A percentile compares a stretch with the other conserved stretches of the same genome.
Evolutionary conservation across 2,329 filamentous ascomycete genomes (phyloP).

Genomic region (Colletotrichum caudatum): DNA sequence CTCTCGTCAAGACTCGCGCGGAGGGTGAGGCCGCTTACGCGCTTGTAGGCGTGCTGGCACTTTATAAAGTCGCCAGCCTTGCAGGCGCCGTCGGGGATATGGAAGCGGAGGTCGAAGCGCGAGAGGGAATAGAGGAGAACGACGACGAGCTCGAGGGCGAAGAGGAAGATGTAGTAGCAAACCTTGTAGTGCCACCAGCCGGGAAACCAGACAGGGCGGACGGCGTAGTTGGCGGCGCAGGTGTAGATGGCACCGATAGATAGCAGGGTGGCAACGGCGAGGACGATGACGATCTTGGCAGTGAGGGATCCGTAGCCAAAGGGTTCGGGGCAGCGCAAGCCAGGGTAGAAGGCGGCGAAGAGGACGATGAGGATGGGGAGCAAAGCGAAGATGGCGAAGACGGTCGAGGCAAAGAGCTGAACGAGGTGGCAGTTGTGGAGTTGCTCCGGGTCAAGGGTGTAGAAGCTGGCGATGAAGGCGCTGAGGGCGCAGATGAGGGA

Average conservation of each 20-base stretch:
- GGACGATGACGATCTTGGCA: conserved; percentile 74
- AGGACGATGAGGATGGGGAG: conserved; percentile 70
- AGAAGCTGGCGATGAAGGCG: conserved; percentile 73
- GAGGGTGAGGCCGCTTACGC: conserved; percentile 33
- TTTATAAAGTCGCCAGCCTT: conserved; percentile 64
- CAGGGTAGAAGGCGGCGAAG: conserved; percentile 52
- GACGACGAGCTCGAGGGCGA: conserved; percentile 77
- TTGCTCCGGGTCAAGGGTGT: conserved; percentile 67
- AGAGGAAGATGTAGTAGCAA: conserved; percentile 86
- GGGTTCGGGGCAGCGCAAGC: conserved; percentile 59
- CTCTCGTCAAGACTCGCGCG: conserved; percentile 10
- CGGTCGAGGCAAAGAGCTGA: conserved; percentile 75
- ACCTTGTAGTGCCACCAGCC: conserved; percentile 79
- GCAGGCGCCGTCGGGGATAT: conserved; percentile 69
- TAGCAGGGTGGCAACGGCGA: conserved; percentile 70
- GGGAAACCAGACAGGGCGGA: conserved; percentile 60
- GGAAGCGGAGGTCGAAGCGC: conserved; percentile 81
- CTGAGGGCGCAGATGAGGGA: conserved; percentile 76
- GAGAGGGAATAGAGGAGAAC: conserved; percentile 74
- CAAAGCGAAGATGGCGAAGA: conserved; percentile 71
- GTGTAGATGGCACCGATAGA: conserved; percentile 78
- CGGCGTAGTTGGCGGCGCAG: conserved; percentile 67
- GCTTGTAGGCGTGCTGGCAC: conserved; percentile 33
- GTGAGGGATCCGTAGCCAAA: conserved; percentile 74
- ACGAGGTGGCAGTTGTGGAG: conserved; percentile 69